Evolutionary conservation across 495 filamentous ascomycete genomes (phyloP).

Genomic region (Pseudotulostoma volvatum): DNA sequence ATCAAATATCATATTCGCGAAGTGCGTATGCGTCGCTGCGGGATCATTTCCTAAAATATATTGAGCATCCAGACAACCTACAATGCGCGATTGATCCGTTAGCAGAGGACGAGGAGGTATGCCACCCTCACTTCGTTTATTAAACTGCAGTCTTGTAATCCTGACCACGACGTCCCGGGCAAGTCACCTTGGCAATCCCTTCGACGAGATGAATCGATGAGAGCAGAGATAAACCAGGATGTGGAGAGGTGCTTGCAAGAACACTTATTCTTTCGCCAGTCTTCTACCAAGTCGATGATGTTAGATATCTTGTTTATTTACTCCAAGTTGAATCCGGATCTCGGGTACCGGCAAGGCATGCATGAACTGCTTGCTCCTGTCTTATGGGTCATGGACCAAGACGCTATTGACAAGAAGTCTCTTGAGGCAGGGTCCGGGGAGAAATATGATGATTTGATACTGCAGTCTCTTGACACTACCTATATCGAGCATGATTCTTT

Average conservation of each 20-base stretch:
- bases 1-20: constrained; percentile 48
- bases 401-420: constrained; percentile 44
- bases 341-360: constrained; percentile 94
- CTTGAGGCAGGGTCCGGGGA: constrained; percentile 8
- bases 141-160: no score
- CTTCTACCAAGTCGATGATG: constrained; percentile 62
- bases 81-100: constrained; percentile 66
- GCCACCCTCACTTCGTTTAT: no score
- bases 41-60: constrained; percentile 58
- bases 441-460: constrained; percentile 31
- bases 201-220: constrained; percentile 65
- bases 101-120: constrained; percentile 69
- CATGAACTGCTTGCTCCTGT: constrained; percentile 88
- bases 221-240: constrained; percentile 89
- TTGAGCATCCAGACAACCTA: constrained; percentile 67
- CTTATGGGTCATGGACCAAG: constrained; percentile 70
- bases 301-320: constrained; percentile 85
- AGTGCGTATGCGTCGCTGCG: constrained; percentile 55
- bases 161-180: no score
- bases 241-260: constrained; percentile 88
- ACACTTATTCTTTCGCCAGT: constrained; percentile 72
- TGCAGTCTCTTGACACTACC: constrained; percentile 46
- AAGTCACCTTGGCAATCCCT: constrained; percentile 83
- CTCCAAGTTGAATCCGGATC: constrained; percentile 76
- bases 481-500: constrained; percentile 88